Percentiles rank a stretch among this genome's conserved stretches.
Conservation (phyloP, 2,329 filamentous ascomycete species). For the Cladorrhinum sp. region DNA sequence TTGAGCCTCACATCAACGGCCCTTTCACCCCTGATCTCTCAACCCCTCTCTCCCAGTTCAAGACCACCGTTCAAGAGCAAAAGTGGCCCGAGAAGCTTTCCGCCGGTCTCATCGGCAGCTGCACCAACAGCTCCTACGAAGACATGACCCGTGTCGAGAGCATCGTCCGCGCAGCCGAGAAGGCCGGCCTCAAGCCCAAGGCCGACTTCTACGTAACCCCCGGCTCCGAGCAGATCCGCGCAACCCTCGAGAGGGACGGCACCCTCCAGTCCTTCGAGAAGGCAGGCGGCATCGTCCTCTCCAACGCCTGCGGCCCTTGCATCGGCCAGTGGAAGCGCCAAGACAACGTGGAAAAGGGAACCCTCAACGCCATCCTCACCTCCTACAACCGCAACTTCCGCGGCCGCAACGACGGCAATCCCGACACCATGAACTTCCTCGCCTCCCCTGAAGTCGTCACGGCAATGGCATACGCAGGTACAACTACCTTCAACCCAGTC, state of each 20-base stretch:
- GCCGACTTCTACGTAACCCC: slow-evolving; percentile 95
- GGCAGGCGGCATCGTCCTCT: slow-evolving; percentile 84
- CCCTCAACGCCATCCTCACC: slow-evolving; percentile 88
- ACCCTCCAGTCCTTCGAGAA: slow-evolving; percentile 82
- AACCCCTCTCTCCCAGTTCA: slow-evolving; percentile 87
- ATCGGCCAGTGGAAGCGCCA: slow-evolving; percentile 95
- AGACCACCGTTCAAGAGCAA: slow-evolving; percentile 76
- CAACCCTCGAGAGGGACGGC: slow-evolving; percentile 84
- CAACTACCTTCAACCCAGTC: slow-evolving; percentile 93
- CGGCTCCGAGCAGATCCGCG: slow-evolving; percentile 93
- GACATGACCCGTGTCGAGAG: slow-evolving; percentile 96
- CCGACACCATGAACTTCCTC: slow-evolving; percentile 97
- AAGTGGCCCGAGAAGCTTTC: slow-evolving; percentile 89
- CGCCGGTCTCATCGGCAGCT: slow-evolving; percentile 92
- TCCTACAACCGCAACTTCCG: slow-evolving; percentile 99
- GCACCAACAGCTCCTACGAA: slow-evolving; percentile 98
- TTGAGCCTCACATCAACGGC: slow-evolving; percentile 96
- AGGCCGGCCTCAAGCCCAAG: slow-evolving; percentile 85
- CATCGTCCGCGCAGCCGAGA: slow-evolving; percentile 84
- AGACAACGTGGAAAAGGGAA: slow-evolving; percentile 79
- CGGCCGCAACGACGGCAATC: slow-evolving; percentile 94
- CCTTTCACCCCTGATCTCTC: slow-evolving; percentile 95
- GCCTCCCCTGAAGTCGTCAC: slow-evolving; percentile 96
- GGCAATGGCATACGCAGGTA: slow-evolving; percentile 88
- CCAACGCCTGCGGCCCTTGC: slow-evolving; percentile 92